These are phyloP conservation scores for Rhizoclosmatium globosum DNA, from an alignment of 192 early-diverging fungal genomes.

Conservation along the genomic window DNA sequence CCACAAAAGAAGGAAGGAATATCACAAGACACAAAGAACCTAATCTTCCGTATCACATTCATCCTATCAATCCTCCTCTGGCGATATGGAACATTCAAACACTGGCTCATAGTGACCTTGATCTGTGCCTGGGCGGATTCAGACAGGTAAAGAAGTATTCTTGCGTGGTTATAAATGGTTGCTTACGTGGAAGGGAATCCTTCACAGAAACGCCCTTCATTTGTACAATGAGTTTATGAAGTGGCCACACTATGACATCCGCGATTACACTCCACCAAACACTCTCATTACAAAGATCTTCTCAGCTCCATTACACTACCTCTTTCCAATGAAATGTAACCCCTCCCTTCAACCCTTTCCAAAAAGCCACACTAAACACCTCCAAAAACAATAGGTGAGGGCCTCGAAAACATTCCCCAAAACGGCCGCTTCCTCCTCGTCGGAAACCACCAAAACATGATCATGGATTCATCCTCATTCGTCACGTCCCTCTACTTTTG, in stretches of 20 bases:
- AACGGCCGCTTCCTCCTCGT: constrained; percentile 22
- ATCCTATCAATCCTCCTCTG: not conserved
- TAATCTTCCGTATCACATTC: not conserved
- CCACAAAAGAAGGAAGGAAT: no score
- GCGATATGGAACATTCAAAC: not conserved
- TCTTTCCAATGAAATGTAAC: not conserved
- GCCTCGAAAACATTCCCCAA: not conserved
- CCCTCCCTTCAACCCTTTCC: not conserved
- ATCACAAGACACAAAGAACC: no score
- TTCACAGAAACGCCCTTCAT: not conserved
- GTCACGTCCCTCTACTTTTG: constrained; percentile 32
- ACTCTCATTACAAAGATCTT: not conserved
- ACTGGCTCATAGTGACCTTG: not conserved
- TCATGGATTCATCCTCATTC: constrained; percentile 27
- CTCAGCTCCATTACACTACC: not conserved
- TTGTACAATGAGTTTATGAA: constrained; percentile 2
- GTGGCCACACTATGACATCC: constrained; percentile 14
- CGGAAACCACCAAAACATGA: constrained; percentile 37
- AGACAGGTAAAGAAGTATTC: not conserved
- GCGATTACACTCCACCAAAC: not conserved
- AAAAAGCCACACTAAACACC: not conserved
- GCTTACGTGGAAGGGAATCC: not conserved
- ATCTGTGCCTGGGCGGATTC: not conserved
- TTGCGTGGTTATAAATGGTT: not conserved
- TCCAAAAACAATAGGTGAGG: not conserved